A percentile compares a stretch with the other conserved stretches of the same genome.
These are phyloP conservation scores for Leonotis leonurus DNA, from an alignment of 257 asterid genomes.

Conservation along the genomic window DNA sequence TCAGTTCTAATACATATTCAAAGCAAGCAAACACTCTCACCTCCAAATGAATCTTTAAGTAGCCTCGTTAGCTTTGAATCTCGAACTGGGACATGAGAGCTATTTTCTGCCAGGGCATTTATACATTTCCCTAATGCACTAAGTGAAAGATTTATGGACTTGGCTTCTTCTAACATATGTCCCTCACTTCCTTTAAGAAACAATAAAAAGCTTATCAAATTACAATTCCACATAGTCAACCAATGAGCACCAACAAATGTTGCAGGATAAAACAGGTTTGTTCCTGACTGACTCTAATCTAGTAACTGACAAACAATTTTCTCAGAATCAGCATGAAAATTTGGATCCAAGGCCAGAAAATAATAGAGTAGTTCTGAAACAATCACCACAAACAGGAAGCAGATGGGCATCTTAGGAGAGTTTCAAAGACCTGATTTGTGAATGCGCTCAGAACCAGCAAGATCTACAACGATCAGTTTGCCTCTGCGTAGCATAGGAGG, in stretches of 20 bases:
- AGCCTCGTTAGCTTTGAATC: conserved; percentile 96
- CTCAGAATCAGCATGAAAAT: not conserved
- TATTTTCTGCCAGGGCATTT: conserved; percentile 98
- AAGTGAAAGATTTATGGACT: conserved; percentile 90
- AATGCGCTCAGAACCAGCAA: conserved; percentile 98
- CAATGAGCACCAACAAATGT: not conserved
- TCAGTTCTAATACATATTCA: conserved; percentile 8
- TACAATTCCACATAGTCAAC: conserved; percentile 1
- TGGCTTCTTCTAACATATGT: conserved; percentile 96
- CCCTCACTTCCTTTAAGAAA: conserved; percentile 95
- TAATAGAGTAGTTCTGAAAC: not conserved
- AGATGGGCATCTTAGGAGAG: conserved; percentile 1
- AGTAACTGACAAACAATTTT: not conserved
- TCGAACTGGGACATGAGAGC: conserved; percentile 96
- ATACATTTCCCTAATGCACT: conserved; percentile 98
- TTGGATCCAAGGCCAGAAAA: not conserved
- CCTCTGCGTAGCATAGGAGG: conserved; percentile 84
- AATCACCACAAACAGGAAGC: not conserved
- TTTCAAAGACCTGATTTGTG: conserved; percentile 75
- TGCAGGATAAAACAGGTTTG: conserved; percentile 9
- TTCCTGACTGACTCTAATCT: conserved; percentile 4
- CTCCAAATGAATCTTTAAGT: conserved; percentile 99
- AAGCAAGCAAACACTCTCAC: conserved; percentile 39
- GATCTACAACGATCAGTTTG: conserved; percentile 94
- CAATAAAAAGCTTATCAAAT: conserved; percentile 15